Base-by-base conservation (phyloP, 1,284 basidiomycete species). In the Blastosporella zonata region DNA sequence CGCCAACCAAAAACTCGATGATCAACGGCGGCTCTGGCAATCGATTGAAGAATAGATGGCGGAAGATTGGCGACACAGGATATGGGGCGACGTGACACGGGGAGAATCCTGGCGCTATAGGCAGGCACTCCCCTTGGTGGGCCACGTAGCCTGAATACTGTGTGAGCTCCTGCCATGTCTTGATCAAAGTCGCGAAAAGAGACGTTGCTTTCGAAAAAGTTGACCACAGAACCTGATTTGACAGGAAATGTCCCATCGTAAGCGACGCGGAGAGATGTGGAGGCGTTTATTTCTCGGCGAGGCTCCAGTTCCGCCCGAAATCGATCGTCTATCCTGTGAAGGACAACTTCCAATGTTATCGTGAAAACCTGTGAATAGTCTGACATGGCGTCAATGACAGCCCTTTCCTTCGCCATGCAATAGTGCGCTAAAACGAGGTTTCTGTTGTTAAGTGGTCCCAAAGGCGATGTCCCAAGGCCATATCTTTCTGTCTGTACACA, bases 61-160 rank as follows among this genome's bases (percentile, higher is more conserved):
- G 46, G 46, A 39, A 52, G 46, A 25, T 33, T 13, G n/a, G n/a
- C n/a, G 12, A 9, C 2, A 15, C 15, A 17, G 17, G 29, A 35
- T 23, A 8, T 9, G 6, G 39, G 18, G 1, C 27, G 9, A 27
- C 36, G 33, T 10, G 13, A 12, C n/a, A 45, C 12, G 15, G 46
- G 50, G 3, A 52, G 35, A 22, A 52, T 37, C 38, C 50, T 43
- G 4, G 20, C 17, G 25, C 43, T 48, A 21, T 48, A 43, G 13
- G 38, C 23, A 25, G 45, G 35, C 5, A 48, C 9, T 4, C 41
- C 27, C 13, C 23, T 40, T 20, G 36, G 35, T 18, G 20, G 21
- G 1, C 28, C 25, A 20, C 34, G 17, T 20, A 42, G 18, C 39
- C 46, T 42, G n/a, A 36, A 36, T 20, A 34, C n/a, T 17, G 35